Base-by-base conservation (phyloP, 306 rosid genomes). In the Canavalia gladiata region DNA sequence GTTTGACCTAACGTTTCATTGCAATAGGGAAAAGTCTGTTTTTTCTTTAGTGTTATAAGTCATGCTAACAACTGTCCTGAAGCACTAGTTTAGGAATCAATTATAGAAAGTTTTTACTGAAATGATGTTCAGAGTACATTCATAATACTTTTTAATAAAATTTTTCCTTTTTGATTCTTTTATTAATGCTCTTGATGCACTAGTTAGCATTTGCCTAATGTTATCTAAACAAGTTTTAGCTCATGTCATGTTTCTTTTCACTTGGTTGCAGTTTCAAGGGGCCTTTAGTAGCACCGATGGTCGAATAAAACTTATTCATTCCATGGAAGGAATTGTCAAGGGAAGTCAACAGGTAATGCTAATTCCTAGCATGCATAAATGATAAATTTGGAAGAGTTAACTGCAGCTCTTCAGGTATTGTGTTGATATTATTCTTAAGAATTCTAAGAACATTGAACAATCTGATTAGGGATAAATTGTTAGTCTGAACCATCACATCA, bases 291-390 rank as follows among this genome's bases (percentile, higher is more conserved):
- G 90, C 82, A 51, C 86, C 13, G 90, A 83, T 28, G 94, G 99
- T 46, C 90, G 97, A 59, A 51, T 35, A 85, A 93, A 92, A 86
- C 94, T 95, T 41, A 80, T 89, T 71, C 88, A 84, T 77, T 93
- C 98, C 82, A 90, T 93, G 99, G 99, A 91, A 89, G 99, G 98
- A 84, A 88, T 95, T 86, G 80, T 90, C 81, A 93, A 82, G 89
- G 91, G 98, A 85, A 91, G 90, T 86, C 92, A 87, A 76, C 99
- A 90, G 97, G 99, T 93, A 85, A 54, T 85, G 4, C 57, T 71
- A 58, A 70, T 45, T 74, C 72, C 65, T 66, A 56, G 73, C 67
- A 25, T 30, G 28, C 12, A 29, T 63, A 30, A 72, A 55, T 76
- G 45, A 10, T 54, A 68, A 75, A 69, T 56, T 52, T 28, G 63